phyloP scores from a whole-genome alignment of 2,329 filamentous ascomycete species.

The Pseudocercospora pini-densiflorae region DNA sequence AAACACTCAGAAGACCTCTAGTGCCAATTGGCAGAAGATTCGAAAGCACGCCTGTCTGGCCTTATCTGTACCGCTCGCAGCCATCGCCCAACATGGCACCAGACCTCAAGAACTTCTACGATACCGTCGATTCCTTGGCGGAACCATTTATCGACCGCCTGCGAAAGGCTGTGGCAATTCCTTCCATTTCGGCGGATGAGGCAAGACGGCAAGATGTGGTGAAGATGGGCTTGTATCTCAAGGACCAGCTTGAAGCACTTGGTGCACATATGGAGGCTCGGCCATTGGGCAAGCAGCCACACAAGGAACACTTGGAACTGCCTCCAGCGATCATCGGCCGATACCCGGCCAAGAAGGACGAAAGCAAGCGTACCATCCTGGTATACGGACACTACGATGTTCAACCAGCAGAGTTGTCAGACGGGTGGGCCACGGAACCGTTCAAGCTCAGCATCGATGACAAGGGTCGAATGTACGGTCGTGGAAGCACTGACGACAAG shows the following conservation, averaged over 20 bases:
- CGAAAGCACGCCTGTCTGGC: conserved; percentile 42
- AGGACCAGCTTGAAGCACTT: conserved; percentile 77
- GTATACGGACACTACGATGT: conserved; percentile 99
- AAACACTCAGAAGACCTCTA: not conserved
- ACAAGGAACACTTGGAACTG: conserved; percentile 86
- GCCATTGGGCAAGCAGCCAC: conserved; percentile 86
- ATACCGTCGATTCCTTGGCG: conserved; percentile 82
- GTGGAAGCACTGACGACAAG: conserved; percentile 97
- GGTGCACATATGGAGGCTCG: conserved; percentile 88
- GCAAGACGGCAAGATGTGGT: conserved; percentile 88
- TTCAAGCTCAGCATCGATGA: conserved; percentile 87
- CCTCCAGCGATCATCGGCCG: conserved; percentile 90
- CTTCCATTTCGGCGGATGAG: conserved; percentile 91
- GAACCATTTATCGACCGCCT: conserved; percentile 87
- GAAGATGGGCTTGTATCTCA: conserved; percentile 93
- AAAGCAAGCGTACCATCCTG: conserved; percentile 90
- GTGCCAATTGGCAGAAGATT: not conserved
- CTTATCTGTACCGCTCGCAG: conserved; percentile 49
- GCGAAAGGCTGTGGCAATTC: conserved; percentile 90
- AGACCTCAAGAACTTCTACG: conserved; percentile 89
- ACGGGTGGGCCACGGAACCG: conserved; percentile 95
- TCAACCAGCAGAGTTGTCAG: conserved; percentile 88
- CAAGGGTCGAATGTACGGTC: conserved; percentile 93
- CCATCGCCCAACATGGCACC: conserved; percentile 71
- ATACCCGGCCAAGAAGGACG: conserved; percentile 77